Conservation (phyloP, 2,329 filamentous ascomycete species). For the Akanthomyces dipterigenus region DNA sequence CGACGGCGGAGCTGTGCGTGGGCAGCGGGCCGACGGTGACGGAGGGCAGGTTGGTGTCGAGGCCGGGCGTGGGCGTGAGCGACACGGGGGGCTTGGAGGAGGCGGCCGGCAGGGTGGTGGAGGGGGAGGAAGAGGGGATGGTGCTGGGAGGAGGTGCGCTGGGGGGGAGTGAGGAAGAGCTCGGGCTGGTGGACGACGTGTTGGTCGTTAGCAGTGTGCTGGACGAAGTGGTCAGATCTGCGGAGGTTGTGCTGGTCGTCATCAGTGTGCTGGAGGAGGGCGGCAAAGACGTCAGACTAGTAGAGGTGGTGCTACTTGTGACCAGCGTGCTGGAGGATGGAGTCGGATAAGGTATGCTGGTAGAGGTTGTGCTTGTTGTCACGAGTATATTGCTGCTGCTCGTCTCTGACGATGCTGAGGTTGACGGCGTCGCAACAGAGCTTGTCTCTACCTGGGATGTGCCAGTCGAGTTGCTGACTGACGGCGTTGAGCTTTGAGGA, state of each 20-base stretch:
- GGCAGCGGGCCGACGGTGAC: slow-evolving; percentile 27
- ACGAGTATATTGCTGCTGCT: background rate
- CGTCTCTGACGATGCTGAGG: background rate
- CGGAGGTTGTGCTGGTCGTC: too few relatives aligned
- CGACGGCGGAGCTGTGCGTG: slow-evolving; percentile 33
- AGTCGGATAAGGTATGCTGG: too few relatives aligned
- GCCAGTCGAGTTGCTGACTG: background rate
- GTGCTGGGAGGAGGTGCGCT: too few relatives aligned
- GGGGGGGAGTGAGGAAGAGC: too few relatives aligned
- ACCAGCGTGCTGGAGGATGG: too few relatives aligned
- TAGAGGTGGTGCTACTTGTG: too few relatives aligned
- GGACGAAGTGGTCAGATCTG: too few relatives aligned
- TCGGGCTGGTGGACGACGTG: too few relatives aligned
- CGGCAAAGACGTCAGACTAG: too few relatives aligned
- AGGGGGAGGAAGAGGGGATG: background rate
- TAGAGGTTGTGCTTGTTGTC: background rate
- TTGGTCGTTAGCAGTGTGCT: too few relatives aligned
- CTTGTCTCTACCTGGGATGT: background rate
- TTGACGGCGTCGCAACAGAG: background rate
- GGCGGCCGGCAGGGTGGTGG: slow-evolving; percentile 7
- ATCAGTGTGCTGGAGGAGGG: too few relatives aligned
- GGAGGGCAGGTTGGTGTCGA: slow-evolving; percentile 36
- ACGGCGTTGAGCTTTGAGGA: background rate
- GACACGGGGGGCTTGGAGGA: slow-evolving; percentile 9
- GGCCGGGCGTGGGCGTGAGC: slow-evolving; percentile 29